Percentiles rank a stretch among this genome's conserved stretches.
Conservation (phyloP, 1,284 basidiomycete genomes). For the Heterobasidion occidentale region DNA sequence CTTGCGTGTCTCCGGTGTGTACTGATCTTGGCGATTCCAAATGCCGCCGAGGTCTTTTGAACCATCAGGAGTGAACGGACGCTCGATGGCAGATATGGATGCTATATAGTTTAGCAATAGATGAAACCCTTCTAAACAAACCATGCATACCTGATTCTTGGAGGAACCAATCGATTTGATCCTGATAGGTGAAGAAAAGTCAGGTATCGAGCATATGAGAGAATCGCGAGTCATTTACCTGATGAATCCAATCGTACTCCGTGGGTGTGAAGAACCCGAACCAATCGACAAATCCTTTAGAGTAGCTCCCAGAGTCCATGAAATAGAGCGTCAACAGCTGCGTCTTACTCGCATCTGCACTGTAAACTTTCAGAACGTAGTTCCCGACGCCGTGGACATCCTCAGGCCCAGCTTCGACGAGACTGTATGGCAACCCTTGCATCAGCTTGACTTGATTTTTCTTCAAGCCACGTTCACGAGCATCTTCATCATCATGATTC, state of each 20-base stretch:
- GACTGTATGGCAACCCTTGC: conserved; percentile 77
- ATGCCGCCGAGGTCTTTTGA: conserved; percentile 57
- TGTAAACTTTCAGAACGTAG: conserved; percentile 71
- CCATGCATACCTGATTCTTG: conserved; percentile 53
- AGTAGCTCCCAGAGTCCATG: conserved; percentile 83
- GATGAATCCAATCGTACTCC: conserved; percentile 78
- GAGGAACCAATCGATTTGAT: conserved; percentile 85
- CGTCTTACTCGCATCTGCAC: conserved; percentile 77
- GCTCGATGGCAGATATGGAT: conserved; percentile 60
- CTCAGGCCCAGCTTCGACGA: conserved; percentile 74
- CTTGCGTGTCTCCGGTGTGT: conserved; percentile 43
- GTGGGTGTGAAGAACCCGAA: conserved; percentile 54
- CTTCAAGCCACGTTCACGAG: conserved; percentile 29
- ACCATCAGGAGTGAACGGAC: conserved; percentile 75
- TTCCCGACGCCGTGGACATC: conserved; percentile 84
- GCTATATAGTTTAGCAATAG: conserved; percentile 2
- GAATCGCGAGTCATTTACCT: conserved; percentile 26
- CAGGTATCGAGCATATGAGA: not conserved
- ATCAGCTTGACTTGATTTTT: conserved; percentile 62
- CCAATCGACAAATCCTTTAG: conserved; percentile 48
- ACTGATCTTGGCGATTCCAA: conserved; percentile 54
- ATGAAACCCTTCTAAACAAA: not conserved
- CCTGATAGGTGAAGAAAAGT: conserved; percentile 22
- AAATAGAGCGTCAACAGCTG: conserved; percentile 90
- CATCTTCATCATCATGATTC: conserved; percentile 84